Evolutionary conservation across 768 basidiomycete genomes (phyloP), one percentile per base, ranked within the genome.

Genomic region (Boletus edulis): DNA sequence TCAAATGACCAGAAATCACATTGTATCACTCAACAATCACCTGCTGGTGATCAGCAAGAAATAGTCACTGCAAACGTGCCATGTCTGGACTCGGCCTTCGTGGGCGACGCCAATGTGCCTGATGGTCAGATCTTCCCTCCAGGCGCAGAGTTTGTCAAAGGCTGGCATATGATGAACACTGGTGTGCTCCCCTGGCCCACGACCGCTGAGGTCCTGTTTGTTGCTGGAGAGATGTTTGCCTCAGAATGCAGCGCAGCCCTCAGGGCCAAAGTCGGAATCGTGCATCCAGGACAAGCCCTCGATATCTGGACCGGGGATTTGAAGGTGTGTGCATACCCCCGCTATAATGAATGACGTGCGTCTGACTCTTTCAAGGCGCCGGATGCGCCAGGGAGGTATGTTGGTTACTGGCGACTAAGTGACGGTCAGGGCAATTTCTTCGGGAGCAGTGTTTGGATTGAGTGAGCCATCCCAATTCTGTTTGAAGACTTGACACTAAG

Each of bases 111-210:
- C 39, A 91, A 88, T 34, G 85, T 90, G 47, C 75, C 81, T 5
- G 85, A 88, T 60, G 91, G 90, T 1, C 88, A 91, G 61, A 63
- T 79, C 46, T 87, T 93, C 65, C 89, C 89, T 31, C 84, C 89
- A 8, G 91, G 91, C 34, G 89, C 89, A 0, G 89, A 89, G 66
- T 94, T 94, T 62, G 81, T 91, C 52, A 94, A 93, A 71, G 83
- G 83, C 20, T 94, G 91, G 91, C 76, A 78, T 52, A 78, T 93
- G 76, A 57, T 76, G 31, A 94, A 94, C 62, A 79, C 79, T 60
- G 85, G 90, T 15, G 64, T 61, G 14, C 51, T 67, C 6, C 77
- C 83, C 18, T 94, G 90, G 91, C 88, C 88, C 1, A 76, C 79
- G 27, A 71, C 73, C 13, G 91, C 91, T 0, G 78, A 84, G 62